Evolutionary conservation across 208 protist genomes (phyloP), one percentile per base, ranked within the genome.

Genomic region (Leishmania lainsoni): DNA sequence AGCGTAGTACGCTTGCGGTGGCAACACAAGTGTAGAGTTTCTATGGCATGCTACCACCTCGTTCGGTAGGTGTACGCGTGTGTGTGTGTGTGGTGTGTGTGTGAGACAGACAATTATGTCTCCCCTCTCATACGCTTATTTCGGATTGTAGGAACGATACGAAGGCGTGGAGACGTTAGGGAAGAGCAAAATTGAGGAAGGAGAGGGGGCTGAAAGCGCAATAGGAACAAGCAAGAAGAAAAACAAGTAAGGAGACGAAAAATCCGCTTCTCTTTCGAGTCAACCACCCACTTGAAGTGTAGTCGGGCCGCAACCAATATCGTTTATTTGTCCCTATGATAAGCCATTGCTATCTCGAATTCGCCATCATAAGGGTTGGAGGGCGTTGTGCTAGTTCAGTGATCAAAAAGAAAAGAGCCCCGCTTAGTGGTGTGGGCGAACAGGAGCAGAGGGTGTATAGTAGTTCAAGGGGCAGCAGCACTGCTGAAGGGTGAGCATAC

Each of bases 51-150:
- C 26, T 29, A 12, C 52, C 5, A 5, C 14, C 20, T 76, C 51
- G 10, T 45, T 32, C 48, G 20, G 39, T 63, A 26, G 14, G 32
- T 20, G n/a, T 75, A 48, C 39, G 70, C 10, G 70, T 72, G 39
- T 72, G 42, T 72, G 42, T 56, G 26, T 75, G 48, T 58, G 70
- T 9, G n/a, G n/a, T 75, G 70, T 58, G 70, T 22, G 70, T 72
- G 39, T 72, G 42, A 6, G 10, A 65, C 14, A 16, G 59, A 14
- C 29, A 20, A 32, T 22, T 71, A 48, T 48, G 16, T 42, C 65
- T 71, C 9, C 35, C 65, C 9, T 48, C 65, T 14, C 14, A n/a
- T 48, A 20, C 26, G 65, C 20, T 71, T 22, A 22, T 39, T 22
- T 2, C 20, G 14, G 29, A 26, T 39, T 68, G 16, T 29, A 16